Base-by-base conservation (phyloP, 2,329 filamentous ascomycete genomes). In the Ceratocystis lukuohia region DNA sequence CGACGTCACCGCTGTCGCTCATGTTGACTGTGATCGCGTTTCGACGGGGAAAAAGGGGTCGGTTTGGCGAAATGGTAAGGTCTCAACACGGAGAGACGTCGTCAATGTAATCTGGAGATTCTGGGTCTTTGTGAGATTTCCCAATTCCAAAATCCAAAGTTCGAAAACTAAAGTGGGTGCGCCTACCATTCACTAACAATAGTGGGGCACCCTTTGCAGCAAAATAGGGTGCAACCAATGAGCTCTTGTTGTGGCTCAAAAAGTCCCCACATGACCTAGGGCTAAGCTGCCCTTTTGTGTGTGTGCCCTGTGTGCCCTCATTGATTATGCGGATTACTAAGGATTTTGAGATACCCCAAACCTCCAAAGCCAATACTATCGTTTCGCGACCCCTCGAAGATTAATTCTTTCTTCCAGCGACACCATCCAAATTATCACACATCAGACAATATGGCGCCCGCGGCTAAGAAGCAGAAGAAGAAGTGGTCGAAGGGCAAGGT, bases 1-100 rank as follows among this genome's bases (percentile, higher is more conserved):
- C 91, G 80, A 96, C 88, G 84, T 96, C 92, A 83, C 88, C 91
- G 81, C 80, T 82, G 82, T 96, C 91, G 88, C 91, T 96, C 91
- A 96, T 96, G 75, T 80, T 89, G 67, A 63, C 67, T 68, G 65
- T 66, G 61, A 68, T 66, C 65, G 67, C 65, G 65, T 65, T 66
- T 68, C 62, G 61, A 66, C 65, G 62, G 56, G 56, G 63, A 62
- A 68, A 66, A 66, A 65, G 65, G 67, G 74, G 71, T 68, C 66
- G 71, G 72, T 70, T 70, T 74, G 74, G 75, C 75, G 75, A 75
- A 73, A 75, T 74, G 71, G 64, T 64, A 64, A 37, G 57, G 46
- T 68, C 67, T 64, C 66, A 67, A 67, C 66, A 64, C 66, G 62
- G 62, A 65, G 67, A 68, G 64, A 66, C 64, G 64, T 66, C 67